A percentile compares a stretch with the other conserved stretches of the same genome.
Evolutionary conservation across 495 filamentous ascomycete genomes (phyloP).

Genomic region (Aspergillus nanangensis): DNA sequence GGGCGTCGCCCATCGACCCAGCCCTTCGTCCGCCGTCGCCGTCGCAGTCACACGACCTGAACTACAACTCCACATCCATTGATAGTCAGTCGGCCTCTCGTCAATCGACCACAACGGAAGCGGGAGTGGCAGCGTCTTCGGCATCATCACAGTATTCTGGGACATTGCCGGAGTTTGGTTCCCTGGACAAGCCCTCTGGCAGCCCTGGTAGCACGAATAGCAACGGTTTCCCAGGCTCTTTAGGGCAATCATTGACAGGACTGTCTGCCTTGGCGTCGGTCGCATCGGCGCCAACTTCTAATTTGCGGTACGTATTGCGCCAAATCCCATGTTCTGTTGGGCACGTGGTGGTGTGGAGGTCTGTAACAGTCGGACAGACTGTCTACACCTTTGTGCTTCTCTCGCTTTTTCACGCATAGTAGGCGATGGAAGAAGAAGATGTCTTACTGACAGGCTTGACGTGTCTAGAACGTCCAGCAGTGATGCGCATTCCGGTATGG

Average conservation of each 20-base stretch:
- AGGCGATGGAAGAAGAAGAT: too few species aligned
- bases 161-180: conserved; percentile 30
- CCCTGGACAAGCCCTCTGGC: conserved; percentile 18
- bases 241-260: conserved; percentile 48
- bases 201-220: conserved; percentile 19
- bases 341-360: not conserved
- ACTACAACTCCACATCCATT: conserved; percentile 22
- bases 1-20: conserved; percentile 56
- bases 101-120: conserved; percentile 17
- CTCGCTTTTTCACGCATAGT: too few species aligned
- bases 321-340: not conserved
- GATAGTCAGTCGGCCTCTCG: conserved; percentile 17
- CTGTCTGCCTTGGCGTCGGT: conserved; percentile 61
- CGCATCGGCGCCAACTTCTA: conserved; percentile 57
- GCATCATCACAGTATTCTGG: conserved; percentile 34
- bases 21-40: conserved; percentile 42
- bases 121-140: conserved; percentile 27
- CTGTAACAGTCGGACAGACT: not conserved
- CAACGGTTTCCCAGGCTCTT: conserved; percentile 24
- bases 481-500: conserved; percentile 48
- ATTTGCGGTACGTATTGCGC: conserved; percentile 55
- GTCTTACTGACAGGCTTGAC: too few species aligned
- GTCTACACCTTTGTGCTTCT: not conserved
- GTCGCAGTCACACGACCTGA: conserved; percentile 34
- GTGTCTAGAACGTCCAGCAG: conserved; percentile 43